Percentiles rank a stretch among this genome's conserved stretches.
Conservation (phyloP, 208 protist genomes). For the Crithidia bombi region DNA sequence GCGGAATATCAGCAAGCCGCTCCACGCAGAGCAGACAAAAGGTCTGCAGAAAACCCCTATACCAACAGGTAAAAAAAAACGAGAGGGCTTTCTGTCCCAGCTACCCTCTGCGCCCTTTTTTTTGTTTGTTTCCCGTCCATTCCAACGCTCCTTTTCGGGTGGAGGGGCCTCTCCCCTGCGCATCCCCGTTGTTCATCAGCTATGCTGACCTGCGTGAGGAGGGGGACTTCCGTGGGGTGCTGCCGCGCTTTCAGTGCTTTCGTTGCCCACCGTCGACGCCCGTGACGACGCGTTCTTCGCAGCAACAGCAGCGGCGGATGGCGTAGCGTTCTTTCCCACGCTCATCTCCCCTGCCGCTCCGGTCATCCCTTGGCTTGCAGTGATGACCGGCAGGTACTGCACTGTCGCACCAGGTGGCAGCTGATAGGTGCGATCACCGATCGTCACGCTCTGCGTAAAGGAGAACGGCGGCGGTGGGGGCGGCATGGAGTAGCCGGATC, state of each 20-base stretch:
- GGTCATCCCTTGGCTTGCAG: conserved; percentile 22
- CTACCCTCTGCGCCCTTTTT: too few species aligned
- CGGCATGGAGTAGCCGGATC: conserved; percentile 14
- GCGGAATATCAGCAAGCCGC: too few species aligned
- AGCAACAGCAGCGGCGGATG: background rate
- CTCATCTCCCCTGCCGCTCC: conserved; percentile 4
- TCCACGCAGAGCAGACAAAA: too few species aligned
- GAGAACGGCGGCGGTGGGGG: conserved; percentile 44
- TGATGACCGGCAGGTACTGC: conserved; percentile 69
- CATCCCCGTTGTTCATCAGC: too few species aligned
- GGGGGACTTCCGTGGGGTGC: background rate
- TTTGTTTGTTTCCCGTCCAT: too few species aligned
- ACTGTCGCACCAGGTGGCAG: conserved; percentile 54
- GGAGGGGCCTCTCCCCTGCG: too few species aligned
- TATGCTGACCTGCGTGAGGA: background rate
- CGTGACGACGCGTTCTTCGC: conserved; percentile 5
- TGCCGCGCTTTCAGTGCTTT: background rate
- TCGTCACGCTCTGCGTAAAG: conserved; percentile 48
- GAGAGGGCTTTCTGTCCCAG: too few species aligned
- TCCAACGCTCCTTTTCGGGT: too few species aligned
- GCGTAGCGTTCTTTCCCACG: background rate
- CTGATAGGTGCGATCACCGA: conserved; percentile 62
- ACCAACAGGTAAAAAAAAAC: too few species aligned
- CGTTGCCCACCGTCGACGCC: conserved; percentile 4
- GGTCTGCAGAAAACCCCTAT: too few species aligned